Conservation (phyloP, 1,284 basidiomycete genomes). For the Lentinula novae-zelandiae region DNA sequence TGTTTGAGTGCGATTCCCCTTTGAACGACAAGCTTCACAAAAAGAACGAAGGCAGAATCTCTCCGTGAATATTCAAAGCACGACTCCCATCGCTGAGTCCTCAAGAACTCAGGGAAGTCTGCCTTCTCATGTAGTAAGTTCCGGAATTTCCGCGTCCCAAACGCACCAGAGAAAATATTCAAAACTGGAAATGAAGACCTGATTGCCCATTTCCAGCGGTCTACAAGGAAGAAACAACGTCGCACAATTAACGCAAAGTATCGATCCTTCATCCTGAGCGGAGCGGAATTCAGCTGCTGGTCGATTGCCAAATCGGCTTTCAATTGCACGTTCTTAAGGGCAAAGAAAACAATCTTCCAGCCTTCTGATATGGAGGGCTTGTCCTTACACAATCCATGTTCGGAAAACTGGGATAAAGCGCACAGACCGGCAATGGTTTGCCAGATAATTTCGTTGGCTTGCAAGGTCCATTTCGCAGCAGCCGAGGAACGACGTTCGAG, state of each 20-base stretch:
- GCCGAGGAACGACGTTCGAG: constrained; percentile 24
- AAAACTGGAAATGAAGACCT: constrained; percentile 54
- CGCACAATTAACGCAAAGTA: constrained; percentile 75
- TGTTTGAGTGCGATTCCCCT: constrained; percentile 32
- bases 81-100: constrained; percentile 52
- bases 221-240: constrained; percentile 70
- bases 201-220: constrained; percentile 75
- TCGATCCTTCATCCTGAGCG: constrained; percentile 62
- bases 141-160: constrained; percentile 77
- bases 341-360: constrained; percentile 65
- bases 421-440: constrained; percentile 67
- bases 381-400: constrained; percentile 54
- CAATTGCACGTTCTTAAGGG: constrained; percentile 61
- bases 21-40: constrained; percentile 74
- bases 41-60: constrained; percentile 79
- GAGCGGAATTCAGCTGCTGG: constrained; percentile 29
- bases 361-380: constrained; percentile 48
- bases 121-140: constrained; percentile 73
- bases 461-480: constrained; percentile 24
- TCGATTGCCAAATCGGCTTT: constrained; percentile 51
- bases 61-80: constrained; percentile 47
- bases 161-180: constrained; percentile 69
- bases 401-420: constrained; percentile 77
- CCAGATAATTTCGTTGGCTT: constrained; percentile 74
- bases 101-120: constrained; percentile 80